phyloP scores from a whole-genome alignment of 2,329 filamentous ascomycete genomes.

The Teratosphaeria gauchensis region DNA sequence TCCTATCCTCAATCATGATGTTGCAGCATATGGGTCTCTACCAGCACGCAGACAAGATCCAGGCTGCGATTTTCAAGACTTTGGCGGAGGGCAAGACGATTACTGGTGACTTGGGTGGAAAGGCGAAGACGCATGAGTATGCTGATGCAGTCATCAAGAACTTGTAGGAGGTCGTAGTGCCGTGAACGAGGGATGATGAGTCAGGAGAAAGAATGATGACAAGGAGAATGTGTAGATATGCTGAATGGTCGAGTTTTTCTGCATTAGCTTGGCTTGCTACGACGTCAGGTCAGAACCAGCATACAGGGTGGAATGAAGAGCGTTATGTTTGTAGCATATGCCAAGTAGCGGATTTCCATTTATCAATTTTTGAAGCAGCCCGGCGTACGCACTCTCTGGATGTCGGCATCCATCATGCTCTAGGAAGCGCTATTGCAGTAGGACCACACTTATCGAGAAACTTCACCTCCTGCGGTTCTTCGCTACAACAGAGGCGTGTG shows the following conservation, averaged over 20 bases:
- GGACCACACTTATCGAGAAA: no score
- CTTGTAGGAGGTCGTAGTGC: slow-evolving; percentile 26
- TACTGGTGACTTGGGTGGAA: slow-evolving; percentile 92
- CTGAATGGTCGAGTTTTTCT: neutral
- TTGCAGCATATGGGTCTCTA: slow-evolving; percentile 92
- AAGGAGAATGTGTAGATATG: neutral
- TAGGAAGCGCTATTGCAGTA: no score
- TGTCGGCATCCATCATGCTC: no score
- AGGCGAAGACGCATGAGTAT: slow-evolving; percentile 92
- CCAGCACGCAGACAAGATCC: slow-evolving; percentile 76
- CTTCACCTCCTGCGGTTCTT: no score
- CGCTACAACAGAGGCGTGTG: no score
- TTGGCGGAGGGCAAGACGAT: slow-evolving; percentile 69
- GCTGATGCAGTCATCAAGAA: slow-evolving; percentile 78
- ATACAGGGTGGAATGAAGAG: neutral
- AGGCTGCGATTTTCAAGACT: slow-evolving; percentile 62
- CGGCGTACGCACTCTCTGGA: neutral
- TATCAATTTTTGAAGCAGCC: neutral
- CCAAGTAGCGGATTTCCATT: neutral
- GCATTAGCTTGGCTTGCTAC: neutral
- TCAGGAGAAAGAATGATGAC: neutral
- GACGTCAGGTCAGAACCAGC: neutral
- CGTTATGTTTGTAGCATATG: neutral
- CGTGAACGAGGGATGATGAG: neutral
- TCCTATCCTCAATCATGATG: slow-evolving; percentile 99